Base-by-base conservation (phyloP, 2,329 filamentous ascomycete genomes). In the Tolypocladium ovalisporum region DNA sequence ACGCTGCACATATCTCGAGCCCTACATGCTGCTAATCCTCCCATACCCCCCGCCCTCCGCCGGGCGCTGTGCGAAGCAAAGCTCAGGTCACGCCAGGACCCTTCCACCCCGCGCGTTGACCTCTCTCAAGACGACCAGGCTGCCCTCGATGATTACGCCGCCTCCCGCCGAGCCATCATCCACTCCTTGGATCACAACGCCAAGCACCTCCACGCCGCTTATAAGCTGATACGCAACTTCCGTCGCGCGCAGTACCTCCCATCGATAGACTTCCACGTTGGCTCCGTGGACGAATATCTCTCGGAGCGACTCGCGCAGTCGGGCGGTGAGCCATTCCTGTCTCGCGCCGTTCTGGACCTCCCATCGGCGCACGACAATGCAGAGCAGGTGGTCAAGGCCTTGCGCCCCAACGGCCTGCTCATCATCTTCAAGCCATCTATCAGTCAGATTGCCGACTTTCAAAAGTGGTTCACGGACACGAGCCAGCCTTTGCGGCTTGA, bases 381-480 rank as follows among this genome's bases (percentile, higher is more conserved):
- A 1, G 70, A 72, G 1, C 73, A 73, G 32, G 74, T 86, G 27
- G 73, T 79, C 6, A 67, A 76, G n/a, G 82, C 84, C 17, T 71
- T 94, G 56, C 81, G 80, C 42, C 76, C 80, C 1, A 81, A 88
- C 64, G 88, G 85, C 0, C 74, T 81, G 10, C 73, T 93, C 36
- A 76, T 87, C 17, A 77, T 90, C 1, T 94, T 91, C 72, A 85
- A 84, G 62, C 89, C 89, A 0, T 89, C 84, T 63, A 84, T 94
- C 58, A 91, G 88, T 12, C 89, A 93, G 69, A 87, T 93, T 57
- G 83, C 79, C 44, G 79, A 84, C 6, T 88, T 86, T 58, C 65
- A 70, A 42, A 58, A 65, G 24, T 74, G 72, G 72, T 56, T 84
- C 36, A 79, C 78, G 58, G 71, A 78, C 34, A 73, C 81, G 15